Base-by-base conservation (phyloP, 2,329 filamentous ascomycete genomes). In the Rugonectria rugulosa region DNA sequence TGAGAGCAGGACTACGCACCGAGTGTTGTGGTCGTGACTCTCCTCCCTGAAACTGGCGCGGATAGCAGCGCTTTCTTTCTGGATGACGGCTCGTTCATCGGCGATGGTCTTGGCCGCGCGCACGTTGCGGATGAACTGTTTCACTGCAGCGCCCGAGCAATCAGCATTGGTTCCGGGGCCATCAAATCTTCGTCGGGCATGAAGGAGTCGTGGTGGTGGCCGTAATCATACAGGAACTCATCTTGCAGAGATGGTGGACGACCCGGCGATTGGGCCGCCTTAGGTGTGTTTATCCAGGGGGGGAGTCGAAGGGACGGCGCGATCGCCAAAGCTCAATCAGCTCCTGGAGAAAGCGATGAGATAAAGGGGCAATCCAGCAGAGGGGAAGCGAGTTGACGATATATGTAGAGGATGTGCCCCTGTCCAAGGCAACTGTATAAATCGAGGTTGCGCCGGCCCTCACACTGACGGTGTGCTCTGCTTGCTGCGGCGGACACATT, bases 101-200 rank as follows among this genome's bases (percentile, higher is more conserved):
- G 96, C 96, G 73, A 99, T 97, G 29, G 95, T 99, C 81, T 99
- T 99, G 58, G 95, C 92, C 59, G 95, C 94, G 74, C 95, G 92
- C 73, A 99, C 95, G 79, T 97, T 98, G 74, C 95, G 93, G 77
- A 99, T 99, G 79, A 99, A 99, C 80, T 98, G 95, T 81, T 99
- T 99, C 75, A 99, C 95, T 98, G 72, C 56, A 63, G 52, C 19
- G 44, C 27, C 42, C 21, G 21, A 51, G 40, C 29, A 44, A 57
- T 56, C 29, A 69, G 62, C 42, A 26, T 54, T 40, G 40, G 31
- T n/a, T 21, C 34, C 34, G 41, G 51, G 32, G 42, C 14, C 29
- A 11, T 38, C 21, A 42, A 36, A 31, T 27, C 37, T 26, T 19
- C 26, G 24, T 26, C 31, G 31, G 50, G 49, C 37, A 34, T 21